phyloP scores from a whole-genome alignment of 805 yeast genomes.

The Wickerhamomyces canadensis region DNA sequence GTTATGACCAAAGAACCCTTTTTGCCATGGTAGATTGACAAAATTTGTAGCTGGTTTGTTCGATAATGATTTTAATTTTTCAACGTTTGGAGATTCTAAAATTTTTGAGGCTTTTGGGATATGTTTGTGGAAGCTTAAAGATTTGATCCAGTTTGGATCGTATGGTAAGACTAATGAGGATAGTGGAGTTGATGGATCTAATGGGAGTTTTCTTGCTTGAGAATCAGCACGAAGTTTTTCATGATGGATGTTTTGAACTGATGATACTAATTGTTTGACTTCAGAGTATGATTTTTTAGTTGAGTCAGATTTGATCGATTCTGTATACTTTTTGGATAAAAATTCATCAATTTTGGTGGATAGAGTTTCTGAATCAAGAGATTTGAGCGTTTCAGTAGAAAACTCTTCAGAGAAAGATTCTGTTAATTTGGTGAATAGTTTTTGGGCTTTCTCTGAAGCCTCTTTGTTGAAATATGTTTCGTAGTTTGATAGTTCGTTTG shows the following conservation, averaged over 20 bases:
- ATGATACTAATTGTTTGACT: conserved; percentile 18
- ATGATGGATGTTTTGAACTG: conserved; percentile 19
- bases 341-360: conserved; percentile 1
- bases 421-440: conserved; percentile 8
- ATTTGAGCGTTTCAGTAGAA: neutral
- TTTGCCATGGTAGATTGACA: conserved; percentile 79
- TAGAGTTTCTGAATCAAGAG: conserved; percentile 7
- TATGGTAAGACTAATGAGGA: conserved; percentile 27
- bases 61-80: conserved; percentile 14
- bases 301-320: conserved; percentile 21
- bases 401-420: neutral
- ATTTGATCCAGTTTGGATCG: conserved; percentile 47
- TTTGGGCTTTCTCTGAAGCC: conserved; percentile 20
- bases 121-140: conserved; percentile 36
- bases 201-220: conserved; percentile 23
- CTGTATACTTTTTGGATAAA: neutral
- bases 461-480: conserved; percentile 9
- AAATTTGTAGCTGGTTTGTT: neutral
- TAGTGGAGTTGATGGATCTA: conserved; percentile 12
- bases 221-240: conserved; percentile 26
- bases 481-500: conserved; percentile 10
- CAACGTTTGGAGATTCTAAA: conserved; percentile 46
- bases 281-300: conserved; percentile 26
- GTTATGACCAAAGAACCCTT: conserved; percentile 70
- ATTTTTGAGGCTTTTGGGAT: conserved; percentile 39